Base-by-base conservation (phyloP, 2,329 filamentous ascomycete genomes). In the Bipolaris bicolor region DNA sequence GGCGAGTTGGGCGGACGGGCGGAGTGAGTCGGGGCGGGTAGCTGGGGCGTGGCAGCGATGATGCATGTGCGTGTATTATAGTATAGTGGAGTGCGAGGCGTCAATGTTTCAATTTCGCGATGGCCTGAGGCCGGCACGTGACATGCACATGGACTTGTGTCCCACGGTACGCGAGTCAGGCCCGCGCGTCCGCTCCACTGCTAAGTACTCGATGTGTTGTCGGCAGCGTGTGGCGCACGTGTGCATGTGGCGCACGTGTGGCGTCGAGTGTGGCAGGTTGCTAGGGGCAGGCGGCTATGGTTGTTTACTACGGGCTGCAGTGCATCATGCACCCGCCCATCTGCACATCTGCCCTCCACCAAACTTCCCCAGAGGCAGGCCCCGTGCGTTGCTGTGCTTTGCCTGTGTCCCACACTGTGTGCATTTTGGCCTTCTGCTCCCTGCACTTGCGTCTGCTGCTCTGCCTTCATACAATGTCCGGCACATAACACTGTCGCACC, bases 401-500 rank as follows among this genome's bases (percentile, higher is more conserved):
- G 40, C 15, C 24, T 43, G 20, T 16, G 40, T 43, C 69, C 69
- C 61, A 70, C 72, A 71, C 53, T 62, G 57, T 50, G 55, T 53
- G 59, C 49, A 57, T 47, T 59, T 56, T 44, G 60, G 44, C 43
- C 36, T 36, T n/a, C 39, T 36, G 31, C 40, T 7, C 36, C 49
- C 39, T 24, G 29, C 20, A 15, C 13, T 22, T 24, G 29, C 20
- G 15, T 18, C 31, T 31, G 26, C 31, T 31, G 36, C 22, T 40
- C 18, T 36, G 18, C 18, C 20, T 44, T 61, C 60, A 61, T 61
- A 59, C 60, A 63, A 75, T 64, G 52, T 71, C 70, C 65, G 57
- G 39, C 60, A 62, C 59, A 58, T 70, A 67, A 61, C 52, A 57
- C 55, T 54, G 54, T 62, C 58, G 64, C 64, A 61, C 65, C 61